Percentiles rank a stretch among this genome's conserved stretches.
These are phyloP conservation scores for Tillandsia fasciculata DNA, from an alignment of 176 grass and related monocot species.

Conservation along the genomic window DNA sequence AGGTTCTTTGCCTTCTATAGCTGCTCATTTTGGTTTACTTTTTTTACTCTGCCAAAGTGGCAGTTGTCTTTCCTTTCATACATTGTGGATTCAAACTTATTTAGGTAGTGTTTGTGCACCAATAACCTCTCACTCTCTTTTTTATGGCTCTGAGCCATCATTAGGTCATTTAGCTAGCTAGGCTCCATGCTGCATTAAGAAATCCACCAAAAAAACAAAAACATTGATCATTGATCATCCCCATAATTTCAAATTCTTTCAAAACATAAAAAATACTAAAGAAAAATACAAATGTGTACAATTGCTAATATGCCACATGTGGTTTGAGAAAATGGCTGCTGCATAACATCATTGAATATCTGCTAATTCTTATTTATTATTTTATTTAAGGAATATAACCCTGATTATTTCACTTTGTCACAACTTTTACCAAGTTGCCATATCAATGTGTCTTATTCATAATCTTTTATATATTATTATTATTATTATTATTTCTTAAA, in stretches of 20 bases:
- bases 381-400: neutral
- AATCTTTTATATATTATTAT: no score
- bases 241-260: neutral
- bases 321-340: neutral
- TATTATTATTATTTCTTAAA: no score
- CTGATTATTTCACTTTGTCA: neutral
- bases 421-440: neutral
- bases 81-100: slow-evolving; percentile 9
- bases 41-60: neutral
- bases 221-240: neutral
- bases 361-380: neutral
- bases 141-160: slow-evolving; percentile 3
- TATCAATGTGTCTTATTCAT: no score
- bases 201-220: no score
- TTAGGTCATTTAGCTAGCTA: neutral
- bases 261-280: no score
- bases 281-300: neutral
- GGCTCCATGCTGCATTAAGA: no score
- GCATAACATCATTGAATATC: neutral
- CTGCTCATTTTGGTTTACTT: neutral
- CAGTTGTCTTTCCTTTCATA: slow-evolving; percentile 5
- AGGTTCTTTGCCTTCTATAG: neutral
- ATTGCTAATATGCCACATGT: neutral
- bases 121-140: neutral
- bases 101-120: slow-evolving; percentile 4